Evolutionary conservation across 345 rosid species (phyloP), one percentile per base, ranked within the genome.

Genomic region (Clarkia xantiana): DNA sequence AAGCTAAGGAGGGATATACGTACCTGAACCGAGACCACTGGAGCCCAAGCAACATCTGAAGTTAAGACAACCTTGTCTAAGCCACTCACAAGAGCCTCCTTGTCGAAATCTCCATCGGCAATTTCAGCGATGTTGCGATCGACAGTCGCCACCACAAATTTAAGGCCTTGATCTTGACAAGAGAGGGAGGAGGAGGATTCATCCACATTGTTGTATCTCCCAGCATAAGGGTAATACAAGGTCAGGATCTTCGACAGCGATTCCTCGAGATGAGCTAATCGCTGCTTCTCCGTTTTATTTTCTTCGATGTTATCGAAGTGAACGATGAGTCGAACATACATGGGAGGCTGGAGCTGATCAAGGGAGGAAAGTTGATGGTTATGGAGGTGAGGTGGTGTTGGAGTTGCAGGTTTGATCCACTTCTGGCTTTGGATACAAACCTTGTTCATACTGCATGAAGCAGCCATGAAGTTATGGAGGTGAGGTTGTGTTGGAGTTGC

Each of bases 231-330:
- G 29, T 56, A 34, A 47, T 34, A 56, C 6, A 38, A 16, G 38
- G 52, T 14, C 2, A 56, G 3, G 1, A 44, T 46, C 39, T 55
- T 13, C 2, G 52, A 55, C 18, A 55, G 59, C 9, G 59, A 44
- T 34, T 55, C 59, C 18, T 55, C 51, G 9, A 45, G 48, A 8
- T 3, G 51, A 18, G 1, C 18, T 11, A 41, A n/a, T n/a, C n/a
- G n/a, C n/a, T n/a, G 22, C 56, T 17, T 52, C 44, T 36, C 49
- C 12, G 14, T 44, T 52, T 45, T 56, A 9, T 58, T 44, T 20
- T 40, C 18, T n/a, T n/a, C n/a, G n/a, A n/a, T n/a, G 39, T 8
- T 29, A 19, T 62, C 51, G 51, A 64, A 72, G 61, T 67, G 63
- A 66, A 62, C 65, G 14, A 67, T 53, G 42, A 62, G 9, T 9